Percentiles rank a stretch among this genome's conserved stretches.
Conservation (phyloP, 169 alveolate species). For the Cystoisospora suis region DNA sequence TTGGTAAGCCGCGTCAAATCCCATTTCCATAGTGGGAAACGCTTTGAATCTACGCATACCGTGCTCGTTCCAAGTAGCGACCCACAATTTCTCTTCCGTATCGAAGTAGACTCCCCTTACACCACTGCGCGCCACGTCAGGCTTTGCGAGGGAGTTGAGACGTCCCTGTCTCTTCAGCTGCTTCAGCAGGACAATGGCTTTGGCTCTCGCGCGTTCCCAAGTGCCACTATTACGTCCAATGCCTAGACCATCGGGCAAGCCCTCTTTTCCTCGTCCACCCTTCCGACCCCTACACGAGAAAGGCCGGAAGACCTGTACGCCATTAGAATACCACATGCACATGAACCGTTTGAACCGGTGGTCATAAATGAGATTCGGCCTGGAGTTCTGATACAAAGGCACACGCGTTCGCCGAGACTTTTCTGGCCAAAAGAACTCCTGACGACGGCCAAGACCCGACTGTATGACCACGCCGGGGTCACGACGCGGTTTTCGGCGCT, state of each 20-base stretch:
- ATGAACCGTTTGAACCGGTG: slow-evolving; percentile 46
- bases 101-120: slow-evolving; percentile 64
- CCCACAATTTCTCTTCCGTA: slow-evolving; percentile 64
- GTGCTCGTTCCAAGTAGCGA: slow-evolving; percentile 63
- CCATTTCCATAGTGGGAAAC: slow-evolving; percentile 59
- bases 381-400: slow-evolving; percentile 56
- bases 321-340: slow-evolving; percentile 51
- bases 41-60: slow-evolving; percentile 56
- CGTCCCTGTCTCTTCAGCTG: slow-evolving; percentile 41
- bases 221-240: slow-evolving; percentile 32
- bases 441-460: slow-evolving; percentile 62
- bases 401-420: slow-evolving; percentile 48
- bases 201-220: slow-evolving; percentile 55
- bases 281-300: slow-evolving; percentile 45
- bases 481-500: slow-evolving; percentile 45
- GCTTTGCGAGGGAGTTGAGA: slow-evolving; percentile 27
- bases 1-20: slow-evolving; percentile 61
- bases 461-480: slow-evolving; percentile 52
- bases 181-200: slow-evolving; percentile 50
- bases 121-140: slow-evolving; percentile 60
- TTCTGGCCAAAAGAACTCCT: slow-evolving; percentile 65
- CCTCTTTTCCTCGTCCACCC: slow-evolving; percentile 39
- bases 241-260: slow-evolving; percentile 25
- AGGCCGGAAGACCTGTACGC: slow-evolving; percentile 59
- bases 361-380: slow-evolving; percentile 55